Evolutionary conservation across 306 rosid genomes (phyloP), one percentile per base, ranked within the genome.

Genomic region (Ochetophila trinervis): DNA sequence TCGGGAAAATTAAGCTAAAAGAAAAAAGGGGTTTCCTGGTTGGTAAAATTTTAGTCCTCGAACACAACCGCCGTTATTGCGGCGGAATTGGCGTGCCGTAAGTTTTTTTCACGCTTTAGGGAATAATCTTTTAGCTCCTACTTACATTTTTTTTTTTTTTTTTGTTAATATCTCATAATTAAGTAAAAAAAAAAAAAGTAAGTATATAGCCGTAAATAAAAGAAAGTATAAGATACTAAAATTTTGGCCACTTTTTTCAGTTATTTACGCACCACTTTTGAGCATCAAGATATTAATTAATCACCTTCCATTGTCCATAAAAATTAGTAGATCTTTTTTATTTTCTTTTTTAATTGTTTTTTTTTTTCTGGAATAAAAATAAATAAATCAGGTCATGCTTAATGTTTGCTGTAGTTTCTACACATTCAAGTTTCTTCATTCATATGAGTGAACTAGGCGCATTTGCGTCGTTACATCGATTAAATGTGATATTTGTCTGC

Each of bases 61-160:
- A 60, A 49, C 79, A 65, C n/a, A n/a, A n/a, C 85, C 81, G 83
- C 95, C 93, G 88, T 72, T 79, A 77, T 84, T 80, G 84, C 89
- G 93, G 98, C 93, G 84, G 75, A 67, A 74, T 80, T 82, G 84
- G 90, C 84, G 85, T 79, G 78, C 70, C 14, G 37, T 27, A 24
- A 5, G 48, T 67, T 59, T 35, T 65, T 59, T 35, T 65, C 60
- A 32, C 35, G 66, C 69, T 74, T 71, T 78, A 23, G 65, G 65
- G 73, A 69, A 65, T 71, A 59, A 66, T n/a, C 71, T 64, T 63
- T 65, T 15, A 11, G 68, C 40, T 24, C 42, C 21, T 8, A 19
- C 24, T 53, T 37, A 50, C 62, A 50, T 63, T 60, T 37, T 45
- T 62, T 62, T 52, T 24, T 49, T 50, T 16, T 53, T 42, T 44